phyloP scores from a whole-genome alignment of 2,329 filamentous ascomycete species.

The Colletotrichum tabaci region DNA sequence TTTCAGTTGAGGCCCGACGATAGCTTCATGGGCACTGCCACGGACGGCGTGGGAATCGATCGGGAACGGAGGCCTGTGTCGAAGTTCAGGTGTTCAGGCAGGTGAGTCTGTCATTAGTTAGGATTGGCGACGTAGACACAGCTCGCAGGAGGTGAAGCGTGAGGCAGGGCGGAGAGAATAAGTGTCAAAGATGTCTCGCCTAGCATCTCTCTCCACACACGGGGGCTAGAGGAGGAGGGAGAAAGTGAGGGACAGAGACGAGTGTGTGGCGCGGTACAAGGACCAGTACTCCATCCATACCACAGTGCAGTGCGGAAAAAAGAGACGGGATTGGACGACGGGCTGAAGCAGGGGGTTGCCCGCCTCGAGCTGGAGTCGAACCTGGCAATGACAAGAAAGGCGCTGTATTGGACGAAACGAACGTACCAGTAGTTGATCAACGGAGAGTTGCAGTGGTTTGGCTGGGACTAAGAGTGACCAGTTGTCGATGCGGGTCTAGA shows the following conservation, averaged over 20 bases:
- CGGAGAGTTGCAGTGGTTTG: conserved; percentile 18
- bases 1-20: conserved; percentile 40
- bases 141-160: conserved; percentile 21
- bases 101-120: conserved; percentile 9
- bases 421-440: conserved; percentile 25
- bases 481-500: conserved; percentile 16
- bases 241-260: conserved; percentile 21
- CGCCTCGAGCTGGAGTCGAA: conserved; percentile 38
- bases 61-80: conserved; percentile 24
- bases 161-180: conserved; percentile 28
- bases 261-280: conserved; percentile 25
- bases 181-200: conserved; percentile 40
- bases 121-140: conserved; percentile 27
- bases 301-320: conserved; percentile 30
- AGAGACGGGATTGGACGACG: conserved; percentile 41
- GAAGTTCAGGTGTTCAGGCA: conserved; percentile 18
- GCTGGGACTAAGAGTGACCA: conserved; percentile 5
- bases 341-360: conserved; percentile 34
- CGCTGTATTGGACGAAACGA: conserved; percentile 30
- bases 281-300: neutral
- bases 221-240: conserved; percentile 19
- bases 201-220: conserved; percentile 39
- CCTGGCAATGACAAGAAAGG: conserved; percentile 29
- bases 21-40: conserved; percentile 40
- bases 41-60: conserved; percentile 21